Percentiles rank a stretch among this genome's conserved stretches.
These are phyloP conservation scores for Sodiomyces alkalinus DNA, from an alignment of 2,329 filamentous ascomycete species.

Conservation along the genomic window DNA sequence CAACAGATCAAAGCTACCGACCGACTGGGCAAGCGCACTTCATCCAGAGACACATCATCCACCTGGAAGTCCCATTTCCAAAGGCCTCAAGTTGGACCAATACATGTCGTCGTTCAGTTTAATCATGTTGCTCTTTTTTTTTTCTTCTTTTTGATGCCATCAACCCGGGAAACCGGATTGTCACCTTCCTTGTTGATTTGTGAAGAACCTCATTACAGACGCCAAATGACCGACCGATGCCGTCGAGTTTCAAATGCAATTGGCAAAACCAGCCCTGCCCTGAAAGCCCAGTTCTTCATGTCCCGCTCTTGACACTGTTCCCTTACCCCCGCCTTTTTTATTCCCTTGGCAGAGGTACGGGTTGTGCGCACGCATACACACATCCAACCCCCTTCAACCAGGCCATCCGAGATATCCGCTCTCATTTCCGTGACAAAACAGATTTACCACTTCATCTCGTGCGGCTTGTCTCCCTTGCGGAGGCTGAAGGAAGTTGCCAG, in stretches of 20 bases:
- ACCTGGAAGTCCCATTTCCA: no score
- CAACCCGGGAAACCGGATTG: background rate
- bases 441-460: conserved; percentile 98
- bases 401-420: conserved; percentile 1
- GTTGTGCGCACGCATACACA: no score
- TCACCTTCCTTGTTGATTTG: conserved; percentile 3
- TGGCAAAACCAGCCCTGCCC: conserved; percentile 40
- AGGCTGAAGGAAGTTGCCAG: conserved; percentile 93
- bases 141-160: conserved; percentile 1
- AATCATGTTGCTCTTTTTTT: no score
- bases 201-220: conserved; percentile 51
- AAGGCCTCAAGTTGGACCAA: no score
- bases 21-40: no score
- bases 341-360: no score
- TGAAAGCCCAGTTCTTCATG: conserved; percentile 6
- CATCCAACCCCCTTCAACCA: conserved; percentile 3
- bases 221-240: conserved; percentile 48
- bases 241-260: conserved; percentile 50
- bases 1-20: no score
- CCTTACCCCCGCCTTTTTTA: conserved; percentile 2
- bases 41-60: no score
- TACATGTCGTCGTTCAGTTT: no score
- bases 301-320: background rate
- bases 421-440: conserved; percentile 12
- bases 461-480: conserved; percentile 97